A percentile compares a stretch with the other conserved stretches of the same genome.
These are phyloP conservation scores for Papiliotrema terrestris DNA, from an alignment of 1,284 basidiomycete genomes.

Conservation along the genomic window DNA sequence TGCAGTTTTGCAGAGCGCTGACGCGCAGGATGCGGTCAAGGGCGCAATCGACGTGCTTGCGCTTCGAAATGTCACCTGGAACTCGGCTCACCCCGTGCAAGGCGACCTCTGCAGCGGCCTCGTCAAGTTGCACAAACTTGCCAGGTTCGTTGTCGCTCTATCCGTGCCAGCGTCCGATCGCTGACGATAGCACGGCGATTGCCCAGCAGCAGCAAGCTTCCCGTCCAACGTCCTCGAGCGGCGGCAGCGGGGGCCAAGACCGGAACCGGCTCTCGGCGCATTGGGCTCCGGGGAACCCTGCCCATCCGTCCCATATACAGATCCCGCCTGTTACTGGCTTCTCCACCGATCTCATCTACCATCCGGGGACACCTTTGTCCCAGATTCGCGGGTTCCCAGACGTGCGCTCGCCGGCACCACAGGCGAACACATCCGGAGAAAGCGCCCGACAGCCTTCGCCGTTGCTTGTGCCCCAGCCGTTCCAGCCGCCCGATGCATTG, in stretches of 20 bases:
- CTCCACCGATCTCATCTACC: not conserved
- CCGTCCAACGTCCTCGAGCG: not conserved
- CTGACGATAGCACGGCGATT: too few relatives aligned
- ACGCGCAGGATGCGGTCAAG: slow-evolving; percentile 32
- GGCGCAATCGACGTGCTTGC: slow-evolving; percentile 43
- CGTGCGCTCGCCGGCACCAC: slow-evolving; percentile 1
- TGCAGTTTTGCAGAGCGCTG: not conserved
- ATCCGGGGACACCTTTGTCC: slow-evolving; percentile 12
- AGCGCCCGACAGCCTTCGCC: not conserved
- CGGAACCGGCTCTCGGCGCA: not conserved
- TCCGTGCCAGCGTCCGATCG: too few relatives aligned
- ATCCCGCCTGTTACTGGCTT: not conserved
- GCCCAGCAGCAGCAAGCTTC: slow-evolving; percentile 1
- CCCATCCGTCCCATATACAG: not conserved
- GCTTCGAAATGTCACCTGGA: slow-evolving; percentile 39
- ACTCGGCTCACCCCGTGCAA: slow-evolving; percentile 45
- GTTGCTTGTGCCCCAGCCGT: slow-evolving; percentile 5
- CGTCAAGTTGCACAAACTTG: slow-evolving; percentile 42
- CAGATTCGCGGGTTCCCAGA: slow-evolving; percentile 14
- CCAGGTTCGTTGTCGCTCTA: slow-evolving; percentile 20
- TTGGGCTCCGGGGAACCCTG: not conserved
- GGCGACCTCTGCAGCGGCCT: slow-evolving; percentile 43
- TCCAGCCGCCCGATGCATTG: slow-evolving; percentile 4
- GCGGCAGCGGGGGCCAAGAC: not conserved
- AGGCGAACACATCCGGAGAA: not conserved